Evolutionary conservation across 1,284 basidiomycete species (phyloP), one percentile per base, ranked within the genome.

Genomic region (Neonothopanus nambi): DNA sequence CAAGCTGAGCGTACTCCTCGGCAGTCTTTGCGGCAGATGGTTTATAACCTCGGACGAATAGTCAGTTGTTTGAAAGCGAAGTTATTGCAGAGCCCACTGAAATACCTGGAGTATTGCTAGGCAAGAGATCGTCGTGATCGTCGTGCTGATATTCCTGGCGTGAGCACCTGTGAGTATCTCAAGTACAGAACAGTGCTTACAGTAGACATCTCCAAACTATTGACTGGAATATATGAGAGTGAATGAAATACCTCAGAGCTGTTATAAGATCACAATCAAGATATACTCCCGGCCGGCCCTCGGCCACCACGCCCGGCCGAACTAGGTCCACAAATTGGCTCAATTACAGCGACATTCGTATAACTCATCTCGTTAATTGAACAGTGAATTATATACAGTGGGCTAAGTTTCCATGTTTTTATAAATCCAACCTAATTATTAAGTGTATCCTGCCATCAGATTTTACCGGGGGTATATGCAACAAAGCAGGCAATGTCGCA

Each of bases 1-100:
- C 93, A 51, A 95, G 80, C 42, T 85, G 72, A 13, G 82, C 83
- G 55, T 89, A 89, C 65, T 91, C 89, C 42, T 87, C 85, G 17
- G 83, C 71, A 42, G 75, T 75, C 72, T 88, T 91, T 18, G 75
- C 79, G 55, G 78, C 81, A n/a, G 72, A 67, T 43, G 79, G 79
- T 70, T 87, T 91, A 77, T 91, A 91, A 52, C 89, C 89, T 90
- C 51, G 54, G 61, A 52, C 49, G 54, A 46, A 52, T 49, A 37
- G 54, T 51, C 48, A 43, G 51, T 45, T 36, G 54, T 57, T 52
- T 59, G 58, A 53, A 61, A 62, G 52, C 57, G 58, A 61, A 48
- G 45, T 38, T 43, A 28, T 35, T 41, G 39, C 21, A 51, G 56
- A n/a, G n/a, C n/a, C n/a, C n/a, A n/a, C n/a, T n/a, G n/a, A n/a